Percentiles rank a stretch among this genome's conserved stretches.
These are phyloP conservation scores for Russula virescens DNA, from an alignment of 768 basidiomycete species.

Conservation along the genomic window DNA sequence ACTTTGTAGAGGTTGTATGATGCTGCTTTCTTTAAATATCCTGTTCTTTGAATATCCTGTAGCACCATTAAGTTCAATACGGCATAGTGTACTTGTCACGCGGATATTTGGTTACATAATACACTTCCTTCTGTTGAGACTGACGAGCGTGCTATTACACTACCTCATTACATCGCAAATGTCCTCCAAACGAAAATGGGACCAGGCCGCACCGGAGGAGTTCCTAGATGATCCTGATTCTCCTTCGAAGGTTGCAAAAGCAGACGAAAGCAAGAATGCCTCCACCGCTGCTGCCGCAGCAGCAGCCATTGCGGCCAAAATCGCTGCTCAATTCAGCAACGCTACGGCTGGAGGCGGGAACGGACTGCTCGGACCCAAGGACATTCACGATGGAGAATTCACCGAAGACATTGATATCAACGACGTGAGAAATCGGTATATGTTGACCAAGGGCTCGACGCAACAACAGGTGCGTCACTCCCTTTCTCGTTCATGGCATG, in stretches of 20 bases:
- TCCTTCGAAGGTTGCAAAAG: constrained; percentile 38
- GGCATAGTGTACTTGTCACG: too few species aligned
- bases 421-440: constrained; percentile 89
- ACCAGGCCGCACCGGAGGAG: constrained; percentile 50
- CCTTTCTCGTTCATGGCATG: background rate
- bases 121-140: constrained; percentile 25
- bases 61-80: too few species aligned
- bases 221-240: constrained; percentile 37
- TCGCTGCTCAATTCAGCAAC: constrained; percentile 77
- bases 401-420: constrained; percentile 95
- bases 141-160: background rate
- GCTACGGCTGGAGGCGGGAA: constrained; percentile 33
- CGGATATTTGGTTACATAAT: constrained; percentile 3
- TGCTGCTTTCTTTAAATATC: too few species aligned
- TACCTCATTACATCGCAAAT: constrained; percentile 31
- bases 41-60: background rate
- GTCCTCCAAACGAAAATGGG: constrained; percentile 82
- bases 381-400: constrained; percentile 74
- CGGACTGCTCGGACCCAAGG: constrained; percentile 45
- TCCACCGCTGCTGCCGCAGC: constrained; percentile 71
- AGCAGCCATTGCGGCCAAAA: constrained; percentile 90
- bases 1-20: constrained; percentile 66
- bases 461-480: constrained; percentile 69
- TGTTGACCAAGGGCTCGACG: constrained; percentile 89
- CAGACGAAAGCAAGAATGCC: constrained; percentile 55